Conservation (phyloP, 495 filamentous ascomycete genomes). For the Penicillium turbatum region DNA sequence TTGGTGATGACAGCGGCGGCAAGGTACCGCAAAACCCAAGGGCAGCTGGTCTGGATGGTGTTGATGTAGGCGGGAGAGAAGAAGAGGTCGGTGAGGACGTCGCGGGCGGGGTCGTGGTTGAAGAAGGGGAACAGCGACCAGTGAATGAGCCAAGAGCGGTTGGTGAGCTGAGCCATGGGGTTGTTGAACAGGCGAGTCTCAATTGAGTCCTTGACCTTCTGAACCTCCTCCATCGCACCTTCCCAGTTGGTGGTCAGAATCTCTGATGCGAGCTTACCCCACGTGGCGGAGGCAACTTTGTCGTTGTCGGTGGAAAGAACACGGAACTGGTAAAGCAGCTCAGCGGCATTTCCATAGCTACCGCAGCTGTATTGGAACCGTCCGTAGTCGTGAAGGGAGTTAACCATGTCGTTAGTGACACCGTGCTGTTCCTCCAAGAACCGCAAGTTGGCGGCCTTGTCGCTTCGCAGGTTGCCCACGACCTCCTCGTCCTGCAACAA, state of each 20-base stretch:
- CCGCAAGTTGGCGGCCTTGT: constrained; percentile 96
- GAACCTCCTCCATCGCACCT: constrained; percentile 88
- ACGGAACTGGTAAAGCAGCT: constrained; percentile 91
- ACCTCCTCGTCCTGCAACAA: constrained; percentile 83
- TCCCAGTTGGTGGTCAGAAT: constrained; percentile 95
- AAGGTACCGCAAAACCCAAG: constrained; percentile 94
- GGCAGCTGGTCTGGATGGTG: constrained; percentile 96
- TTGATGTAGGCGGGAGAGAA: constrained; percentile 97
- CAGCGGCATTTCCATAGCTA: constrained; percentile 80
- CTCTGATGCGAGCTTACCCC: constrained; percentile 93
- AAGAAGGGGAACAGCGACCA: constrained; percentile 99
- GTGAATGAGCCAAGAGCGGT: constrained; percentile 96
- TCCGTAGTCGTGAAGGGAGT: constrained; percentile 88
- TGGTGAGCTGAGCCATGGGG: constrained; percentile 86
- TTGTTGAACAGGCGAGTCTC: constrained; percentile 92
- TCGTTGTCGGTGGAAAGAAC: constrained; percentile 97
- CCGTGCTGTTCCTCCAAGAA: constrained; percentile 92
- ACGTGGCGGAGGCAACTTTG: constrained; percentile 89
- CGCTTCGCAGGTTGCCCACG: constrained; percentile 77
- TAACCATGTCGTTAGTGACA: constrained; percentile 90
- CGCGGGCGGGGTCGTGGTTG: constrained; percentile 89
- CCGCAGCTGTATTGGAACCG: constrained; percentile 96
- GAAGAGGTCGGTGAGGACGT: constrained; percentile 88
- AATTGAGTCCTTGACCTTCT: constrained; percentile 88
- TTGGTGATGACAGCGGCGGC: constrained; percentile 94